Evolutionary conservation across 495 filamentous ascomycete genomes (phyloP).

Genomic region (Penicillium angulare): DNA sequence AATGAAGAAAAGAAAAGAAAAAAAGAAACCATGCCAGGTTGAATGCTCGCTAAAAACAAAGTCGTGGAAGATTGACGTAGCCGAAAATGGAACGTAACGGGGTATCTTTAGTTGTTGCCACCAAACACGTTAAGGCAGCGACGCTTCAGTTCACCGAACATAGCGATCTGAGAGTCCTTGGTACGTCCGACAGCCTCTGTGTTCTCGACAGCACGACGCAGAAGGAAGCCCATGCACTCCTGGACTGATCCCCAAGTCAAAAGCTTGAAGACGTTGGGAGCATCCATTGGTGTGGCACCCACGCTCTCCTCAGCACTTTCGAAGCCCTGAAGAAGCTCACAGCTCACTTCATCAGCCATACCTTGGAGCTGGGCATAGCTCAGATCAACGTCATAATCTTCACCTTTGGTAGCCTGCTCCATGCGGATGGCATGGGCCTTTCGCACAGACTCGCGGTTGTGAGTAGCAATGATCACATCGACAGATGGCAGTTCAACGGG

Average conservation of each 20-base stretch:
- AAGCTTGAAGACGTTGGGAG: slow-evolving; percentile 78
- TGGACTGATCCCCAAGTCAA: slow-evolving; percentile 86
- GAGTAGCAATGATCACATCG: slow-evolving; percentile 80
- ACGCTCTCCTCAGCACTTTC: slow-evolving; percentile 26
- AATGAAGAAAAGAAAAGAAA: slow-evolving; percentile 1
- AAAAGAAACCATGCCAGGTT: no score
- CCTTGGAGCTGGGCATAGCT: slow-evolving; percentile 91
- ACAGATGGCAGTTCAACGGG: slow-evolving; percentile 56
- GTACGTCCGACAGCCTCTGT: slow-evolving; percentile 81
- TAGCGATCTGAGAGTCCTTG: slow-evolving; percentile 68
- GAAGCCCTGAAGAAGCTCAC: slow-evolving; percentile 66
- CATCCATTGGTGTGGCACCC: slow-evolving; percentile 30
- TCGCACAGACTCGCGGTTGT: slow-evolving; percentile 80
- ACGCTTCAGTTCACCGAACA: slow-evolving; percentile 67
- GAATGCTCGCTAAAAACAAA: background rate
- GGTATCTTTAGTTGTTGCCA: slow-evolving; percentile 10
- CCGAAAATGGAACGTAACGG: background rate
- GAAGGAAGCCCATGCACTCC: slow-evolving; percentile 91
- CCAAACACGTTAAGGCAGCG: slow-evolving; percentile 50
- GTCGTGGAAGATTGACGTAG: background rate
- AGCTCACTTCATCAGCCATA: slow-evolving; percentile 95
- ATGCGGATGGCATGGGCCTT: slow-evolving; percentile 63
- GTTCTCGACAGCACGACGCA: slow-evolving; percentile 87
- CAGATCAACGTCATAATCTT: slow-evolving; percentile 54
- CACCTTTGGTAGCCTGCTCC: slow-evolving; percentile 42